phyloP scores from a whole-genome alignment of 352 stramenopile species.

The Globisporangium acanthophoron region DNA sequence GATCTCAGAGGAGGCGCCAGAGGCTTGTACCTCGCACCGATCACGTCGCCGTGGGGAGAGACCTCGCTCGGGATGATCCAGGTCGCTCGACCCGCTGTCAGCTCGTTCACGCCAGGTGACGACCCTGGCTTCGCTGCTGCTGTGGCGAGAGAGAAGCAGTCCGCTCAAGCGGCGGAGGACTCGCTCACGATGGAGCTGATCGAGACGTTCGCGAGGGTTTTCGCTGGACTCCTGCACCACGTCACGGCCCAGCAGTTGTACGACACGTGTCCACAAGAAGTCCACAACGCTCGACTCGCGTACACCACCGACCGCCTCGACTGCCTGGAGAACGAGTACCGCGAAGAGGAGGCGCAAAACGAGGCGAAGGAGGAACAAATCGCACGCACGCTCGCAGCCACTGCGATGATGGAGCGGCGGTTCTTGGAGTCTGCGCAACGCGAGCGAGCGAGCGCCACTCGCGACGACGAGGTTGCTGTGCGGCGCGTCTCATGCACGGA shows the following conservation, averaged over 20 bases:
- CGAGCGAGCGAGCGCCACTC: conserved; percentile 5
- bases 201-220: conserved; percentile 42
- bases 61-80: conserved; percentile 61
- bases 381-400: conserved; percentile 12
- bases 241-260: conserved; percentile 41
- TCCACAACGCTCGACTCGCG: conserved; percentile 41
- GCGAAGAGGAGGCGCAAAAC: conserved; percentile 15
- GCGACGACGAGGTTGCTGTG: background rate
- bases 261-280: conserved; percentile 38
- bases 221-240: conserved; percentile 57
- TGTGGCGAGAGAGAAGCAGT: conserved; percentile 31
- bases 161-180: conserved; percentile 44
- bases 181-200: conserved; percentile 49
- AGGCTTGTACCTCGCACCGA: conserved; percentile 54
- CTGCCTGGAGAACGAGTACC: conserved; percentile 27
- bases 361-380: conserved; percentile 22
- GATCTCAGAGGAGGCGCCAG: conserved; percentile 51
- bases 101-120: conserved; percentile 5
- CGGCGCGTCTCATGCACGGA: conserved; percentile 5
- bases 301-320: conserved; percentile 39
- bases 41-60: conserved; percentile 42
- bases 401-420: conserved; percentile 27
- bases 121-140: conserved; percentile 11
- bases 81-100: conserved; percentile 38
- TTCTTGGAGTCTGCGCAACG: conserved; percentile 27